Base-by-base conservation (phyloP, 2,329 filamentous ascomycete species). In the Fusarium paranaense region DNA sequence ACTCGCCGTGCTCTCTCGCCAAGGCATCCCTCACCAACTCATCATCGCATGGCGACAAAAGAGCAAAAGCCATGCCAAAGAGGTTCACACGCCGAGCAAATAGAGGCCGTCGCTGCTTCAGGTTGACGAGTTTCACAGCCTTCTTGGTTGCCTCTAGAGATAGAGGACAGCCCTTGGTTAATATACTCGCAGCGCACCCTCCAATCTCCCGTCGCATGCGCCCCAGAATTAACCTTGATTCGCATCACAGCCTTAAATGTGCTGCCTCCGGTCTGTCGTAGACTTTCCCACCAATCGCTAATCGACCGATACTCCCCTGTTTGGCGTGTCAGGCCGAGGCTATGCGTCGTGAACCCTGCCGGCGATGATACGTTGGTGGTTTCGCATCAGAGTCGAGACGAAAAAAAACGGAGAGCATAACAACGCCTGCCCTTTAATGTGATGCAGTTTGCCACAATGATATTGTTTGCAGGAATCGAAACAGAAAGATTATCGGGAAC, bases 341-440 rank as follows among this genome's bases (percentile, higher is more conserved):
- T 27, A 72, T 74, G 25, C 40, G 14, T 5, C 2, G n/a, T 52
- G 18, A 52, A 62, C 59, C 72, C 72, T 20, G 25, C 56, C n/a
- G 69, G 62, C 72, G 66, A 75, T 74, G 72, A 62, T 75, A 74
- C 72, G 45, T 38, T 13, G 35, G 33, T 54, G 62, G 72, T 74
- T 73, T 74, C 72, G 62, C 45, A 62, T 52, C 52, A 32, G 16
- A 37, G 68, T 54, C 59, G 64, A 75, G 70, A 72, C 58, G 58
- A 61, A 27, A 37, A 38, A 38, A 11, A 37, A 52, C 40, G 37
- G 45, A 7, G 9, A 30, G 69, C 72, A 67, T 72, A 20, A 74
- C 47, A 45, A 60, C 11, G 18, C 5, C 22, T 47, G 7, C 22
- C 22, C 22, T 47, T 30, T 50, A 50, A 50, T 50, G 45, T 50